Base-by-base conservation (phyloP, 495 filamentous ascomycete species). In the Filosporella fistucella region DNA sequence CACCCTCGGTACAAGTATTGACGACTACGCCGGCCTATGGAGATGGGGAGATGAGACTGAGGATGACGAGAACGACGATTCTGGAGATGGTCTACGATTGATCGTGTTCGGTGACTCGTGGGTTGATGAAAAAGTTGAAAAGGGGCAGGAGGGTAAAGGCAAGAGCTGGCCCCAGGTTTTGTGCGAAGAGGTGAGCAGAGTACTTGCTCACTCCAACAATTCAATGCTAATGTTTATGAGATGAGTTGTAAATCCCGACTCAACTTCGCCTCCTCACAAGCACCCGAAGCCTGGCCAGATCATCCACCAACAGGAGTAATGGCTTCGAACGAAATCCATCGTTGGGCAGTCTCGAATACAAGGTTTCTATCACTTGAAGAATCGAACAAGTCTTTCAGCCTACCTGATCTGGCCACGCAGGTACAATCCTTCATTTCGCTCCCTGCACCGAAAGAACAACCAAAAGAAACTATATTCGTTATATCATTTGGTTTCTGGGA, bases 401-500 rank as follows among this genome's bases (percentile, higher is more conserved):
- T 68, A 14, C 63, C 63, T 12, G 71, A 75, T 36, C 53, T 76
- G 1, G 46, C 56, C n/a, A 41, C 55, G 4, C 72, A 76, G 47
- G 47, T 75, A 10, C 42, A 66, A 12, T 38, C 49, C 4, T 76
- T 71, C 43, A 58, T 75, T 30, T 30, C 62, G 9, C 48, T 51
- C 1, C 50, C 63, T 13, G 45, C 30, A 14, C 55, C 63, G 11
- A 40, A 12, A 2, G 24, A 10, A 1, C 17, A 4, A 1, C 40
- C 63, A 6, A 50, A 35, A 10, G 68, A 74, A 40, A 74, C 66
- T 0, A 45, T 76, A 9, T 75, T 67, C 60, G 56, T 74, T 1
- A 60, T 76, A 6, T 67, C 64, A 11, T 52, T 74, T 12, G 72
- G 72, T 2, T 65, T 68, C 35, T 73, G 68, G 68, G 72, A 76